Base-by-base conservation (phyloP, 2,329 filamentous ascomycete genomes). In the Cercospora sesami region DNA sequence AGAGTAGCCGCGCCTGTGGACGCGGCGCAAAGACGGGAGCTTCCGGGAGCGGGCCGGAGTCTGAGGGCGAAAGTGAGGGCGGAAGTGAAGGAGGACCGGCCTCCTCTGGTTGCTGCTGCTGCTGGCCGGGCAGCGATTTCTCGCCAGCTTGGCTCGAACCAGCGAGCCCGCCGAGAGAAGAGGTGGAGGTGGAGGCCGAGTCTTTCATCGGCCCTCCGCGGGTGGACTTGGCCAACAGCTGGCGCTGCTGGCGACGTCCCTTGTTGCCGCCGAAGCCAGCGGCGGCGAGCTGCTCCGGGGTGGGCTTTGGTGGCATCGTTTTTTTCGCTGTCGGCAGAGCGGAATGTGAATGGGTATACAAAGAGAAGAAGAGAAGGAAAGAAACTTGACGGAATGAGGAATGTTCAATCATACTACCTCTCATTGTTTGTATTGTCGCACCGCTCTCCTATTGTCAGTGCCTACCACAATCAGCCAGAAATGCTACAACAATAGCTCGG, bases 331-430 rank as follows among this genome's bases (percentile, higher is more conserved):
- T 16, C n/a, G 36, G 39, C 26, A 26, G 39, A 60, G 36, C 30
- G 36, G 16, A 42, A 55, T 59, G 31, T 33, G 53, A 59, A 10
- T 59, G 16, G 61, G 28, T 64, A 51, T 58, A 23, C 16, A 55
- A 51, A 33, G 61, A 53, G 48, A 63, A 57, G 21, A 48, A 16
- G 30, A 18, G 55, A 39, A 23, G 61, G 53, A 59, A 63, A 45
- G 21, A 48, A 16, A 42, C 21, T 28, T 28, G 21, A 45, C 7
- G 23, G 21, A 45, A 33, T 26, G n/a, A 57, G 60, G 48, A 61
- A 58, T 30, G 55, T n/a, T n/a, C 28, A 36, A 64, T 57, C 23
- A 36, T 58, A 31, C 45, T 64, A 62, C 60, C 59, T 26, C 33
- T 26, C 12, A 51, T 62, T 62, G 42, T 62, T 5, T 21, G 28